Percentiles rank a stretch among this genome's conserved stretches.
Evolutionary conservation across 2,329 filamentous ascomycete species (phyloP).

Genomic region (Fusarium fujikuroi): DNA sequence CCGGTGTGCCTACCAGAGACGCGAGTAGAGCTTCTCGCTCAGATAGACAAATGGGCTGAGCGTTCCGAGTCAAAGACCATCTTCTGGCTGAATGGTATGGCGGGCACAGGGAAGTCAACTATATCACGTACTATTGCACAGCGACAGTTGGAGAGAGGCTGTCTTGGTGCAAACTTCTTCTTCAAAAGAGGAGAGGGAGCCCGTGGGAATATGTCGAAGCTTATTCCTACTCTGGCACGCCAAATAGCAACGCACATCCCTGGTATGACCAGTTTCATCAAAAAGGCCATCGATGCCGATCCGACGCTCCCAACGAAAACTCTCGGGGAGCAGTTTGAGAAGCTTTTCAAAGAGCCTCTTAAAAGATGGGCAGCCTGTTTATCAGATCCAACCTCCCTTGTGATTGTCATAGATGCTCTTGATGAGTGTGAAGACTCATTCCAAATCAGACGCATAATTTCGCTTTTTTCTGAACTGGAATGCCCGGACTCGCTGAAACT

Average conservation of each 20-base stretch:
- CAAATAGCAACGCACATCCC: conserved; percentile 43
- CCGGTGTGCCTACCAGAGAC: conserved; percentile 48
- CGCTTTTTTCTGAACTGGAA: neutral
- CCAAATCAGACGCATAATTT: neutral
- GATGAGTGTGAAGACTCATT: neutral
- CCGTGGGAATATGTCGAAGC: conserved; percentile 46
- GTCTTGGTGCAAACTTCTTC: conserved; percentile 54
- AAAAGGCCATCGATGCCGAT: neutral
- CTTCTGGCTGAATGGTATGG: conserved; percentile 54
- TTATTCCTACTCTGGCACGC: conserved; percentile 54
- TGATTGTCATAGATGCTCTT: neutral
- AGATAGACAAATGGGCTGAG: conserved; percentile 17
- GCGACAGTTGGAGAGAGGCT: rapidly evolving
- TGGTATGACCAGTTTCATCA: neutral
- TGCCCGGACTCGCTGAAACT: rapidly evolving
- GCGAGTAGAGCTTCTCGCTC: conserved; percentile 44
- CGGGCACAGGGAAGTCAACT: conserved; percentile 55
- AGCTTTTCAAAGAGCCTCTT: neutral
- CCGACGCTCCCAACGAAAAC: neutral
- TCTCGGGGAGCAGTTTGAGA: neutral
- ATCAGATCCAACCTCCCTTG: rapidly evolving
- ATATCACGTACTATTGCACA: conserved; percentile 54
- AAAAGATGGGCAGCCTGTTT: too few relatives aligned
- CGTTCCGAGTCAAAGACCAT: conserved; percentile 39
- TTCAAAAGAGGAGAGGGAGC: conserved; percentile 54